Evolutionary conservation across 306 rosid species (phyloP), one percentile per base, ranked within the genome.

Genomic region (Lathyrus sativus): DNA sequence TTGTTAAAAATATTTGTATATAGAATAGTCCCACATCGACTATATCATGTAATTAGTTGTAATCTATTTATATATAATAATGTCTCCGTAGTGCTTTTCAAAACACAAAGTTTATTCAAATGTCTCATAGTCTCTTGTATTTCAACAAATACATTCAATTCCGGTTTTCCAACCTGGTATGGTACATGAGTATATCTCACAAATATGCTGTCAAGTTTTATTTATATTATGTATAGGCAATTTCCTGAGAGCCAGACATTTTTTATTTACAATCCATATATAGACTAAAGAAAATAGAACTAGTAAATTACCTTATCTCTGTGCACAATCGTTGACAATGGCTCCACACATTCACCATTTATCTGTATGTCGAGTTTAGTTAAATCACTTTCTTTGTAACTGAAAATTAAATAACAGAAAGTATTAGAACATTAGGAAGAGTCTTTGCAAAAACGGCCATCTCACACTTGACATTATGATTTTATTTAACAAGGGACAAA

Each of bases 291-390:
- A 70, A 46, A 69, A 19, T 15, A 62, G 12, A 22, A 2, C 9
- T 48, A 19, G 65, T 15, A 58, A 64, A 15, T 71, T 78, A 89
- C 96, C 91, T 92, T 89, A 67, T 92, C 89, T 63, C 55, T 86
- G 82, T 92, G 98, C 49, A 92, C 95, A 73, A 89, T 92, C 15
- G 95, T 89, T 19, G 96, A 71, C 84, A 92, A 77, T 22, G 96
- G 98, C 79, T 92, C 98, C 74, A 92, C 96, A 38, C 19, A 75
- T 45, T 89, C 96, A 45, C 98, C 92, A 71, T 87, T 89, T 37
- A 89, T 92, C 78, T 80, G 88, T 74, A 92, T 86, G 80, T 92
- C 98, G 76, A 92, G 96, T 86, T 83, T 89, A 74, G 86, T 58
- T 29, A 90, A 78, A 46, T 90, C 89, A 69, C 88, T 86, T 87